Evolutionary conservation across 2,329 filamentous ascomycete genomes (phyloP), one percentile per base, ranked within the genome.

Genomic region (Teratosphaeriaceae sp.): DNA sequence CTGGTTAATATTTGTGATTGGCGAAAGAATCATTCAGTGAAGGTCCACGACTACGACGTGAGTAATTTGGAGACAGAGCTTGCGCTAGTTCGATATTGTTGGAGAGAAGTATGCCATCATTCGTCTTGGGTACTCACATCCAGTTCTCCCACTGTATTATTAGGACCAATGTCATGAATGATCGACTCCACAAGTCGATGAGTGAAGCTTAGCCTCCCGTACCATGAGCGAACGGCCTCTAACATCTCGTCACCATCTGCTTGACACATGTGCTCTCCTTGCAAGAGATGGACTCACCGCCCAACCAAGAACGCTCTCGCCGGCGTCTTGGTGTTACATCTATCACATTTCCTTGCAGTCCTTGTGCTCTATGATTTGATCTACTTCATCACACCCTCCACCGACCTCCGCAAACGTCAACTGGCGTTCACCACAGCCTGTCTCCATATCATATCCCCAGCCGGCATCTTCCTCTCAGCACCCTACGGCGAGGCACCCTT

Each of bases 391-490:
- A 78, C 77, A 42, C 64, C 64, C 13, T 58, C 71, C 46, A 56
- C 48, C 13, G 47, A 48, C 4, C 41, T 41, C 4, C 49, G 54
- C 22, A 60, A 54, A 35, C 53, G 49, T 49, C 70, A 61, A n/a
- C 63, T 84, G 30, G 76, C 86, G 2, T 80, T 90, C 48, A 60
- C 84, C 18, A 75, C 87, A 7, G 79, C 87, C 2, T 68, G 76
- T 13, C 69, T 97, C 38, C 88, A 97, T 62, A 75, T 94, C 43
- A 59, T 97, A 38, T 92, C 86, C 0, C 90, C 92, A 0, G 92
- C 85, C 0, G 90, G 90, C 1, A 66, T 96, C 2, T 97, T 98
- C 60, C 76, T 98, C 15, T 89, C 84, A 0, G 84, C 89, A 0
- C 88, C 90, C 0, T 94, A 92, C 63, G 76, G 80, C 8, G 92